Percentiles rank a stretch among this genome's conserved stretches.
Conservation (phyloP, 2,329 filamentous ascomycete genomes). For the Ophiocordyceps polyrhachis-furcata region DNA sequence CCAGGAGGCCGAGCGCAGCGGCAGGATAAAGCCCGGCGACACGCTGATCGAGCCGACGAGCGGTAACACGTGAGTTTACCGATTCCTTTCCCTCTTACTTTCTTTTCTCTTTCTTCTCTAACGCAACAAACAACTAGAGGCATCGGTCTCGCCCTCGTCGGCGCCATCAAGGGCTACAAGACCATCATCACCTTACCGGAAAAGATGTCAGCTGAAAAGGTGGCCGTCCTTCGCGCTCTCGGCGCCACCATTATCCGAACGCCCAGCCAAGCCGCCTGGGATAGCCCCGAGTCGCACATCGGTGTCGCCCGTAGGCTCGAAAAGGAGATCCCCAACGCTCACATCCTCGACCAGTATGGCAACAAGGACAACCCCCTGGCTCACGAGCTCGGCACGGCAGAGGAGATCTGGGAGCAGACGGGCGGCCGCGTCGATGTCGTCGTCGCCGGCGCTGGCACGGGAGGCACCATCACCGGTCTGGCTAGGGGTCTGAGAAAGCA, state of each 20-base stretch:
- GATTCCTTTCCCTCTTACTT: neutral
- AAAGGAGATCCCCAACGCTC: constrained; percentile 90
- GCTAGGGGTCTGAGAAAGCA: constrained; percentile 76
- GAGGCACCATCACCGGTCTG: constrained; percentile 84
- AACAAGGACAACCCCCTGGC: constrained; percentile 84
- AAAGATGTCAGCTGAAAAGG: constrained; percentile 99
- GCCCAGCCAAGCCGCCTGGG: constrained; percentile 86
- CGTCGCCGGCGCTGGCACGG: constrained; percentile 84
- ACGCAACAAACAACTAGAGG: constrained; percentile 25
- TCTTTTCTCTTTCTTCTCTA: no score
- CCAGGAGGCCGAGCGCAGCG: constrained; percentile 77
- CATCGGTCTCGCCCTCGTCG: constrained; percentile 86
- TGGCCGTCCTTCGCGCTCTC: constrained; percentile 79
- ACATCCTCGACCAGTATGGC: constrained; percentile 92
- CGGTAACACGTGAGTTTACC: constrained; percentile 54
- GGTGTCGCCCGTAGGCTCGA: constrained; percentile 78
- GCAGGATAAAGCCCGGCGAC: constrained; percentile 90
- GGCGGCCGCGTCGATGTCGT: constrained; percentile 64
- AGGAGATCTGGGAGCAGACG: constrained; percentile 92
- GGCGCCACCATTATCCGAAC: constrained; percentile 96
- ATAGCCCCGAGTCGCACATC: constrained; percentile 90
- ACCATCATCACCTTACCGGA: constrained; percentile 97
- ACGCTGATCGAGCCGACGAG: constrained; percentile 96
- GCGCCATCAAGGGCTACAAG: constrained; percentile 91
- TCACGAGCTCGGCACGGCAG: constrained; percentile 83